Evolutionary conservation across 129 eudicot species (phyloP).

Genomic region (Oenanthe sinensis): DNA sequence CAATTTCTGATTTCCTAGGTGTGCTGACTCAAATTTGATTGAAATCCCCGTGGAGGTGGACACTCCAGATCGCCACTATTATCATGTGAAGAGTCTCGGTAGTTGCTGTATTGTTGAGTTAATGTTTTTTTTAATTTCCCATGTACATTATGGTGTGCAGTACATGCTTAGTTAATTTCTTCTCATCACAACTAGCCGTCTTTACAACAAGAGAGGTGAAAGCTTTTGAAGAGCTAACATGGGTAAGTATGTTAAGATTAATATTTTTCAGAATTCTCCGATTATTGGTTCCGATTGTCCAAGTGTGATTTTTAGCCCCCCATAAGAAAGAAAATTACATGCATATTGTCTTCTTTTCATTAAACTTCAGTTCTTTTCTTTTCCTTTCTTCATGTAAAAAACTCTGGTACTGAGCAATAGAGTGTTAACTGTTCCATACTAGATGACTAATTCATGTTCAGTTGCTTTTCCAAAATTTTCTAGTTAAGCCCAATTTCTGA

Average conservation of each 20-base stretch:
- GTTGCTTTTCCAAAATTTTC: neutral
- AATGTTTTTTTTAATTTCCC: neutral
- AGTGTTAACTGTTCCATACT: neutral
- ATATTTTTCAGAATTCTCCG: neutral
- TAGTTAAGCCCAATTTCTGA: neutral
- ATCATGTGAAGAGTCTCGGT: slow-evolving; percentile 49
- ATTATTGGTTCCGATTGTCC: neutral
- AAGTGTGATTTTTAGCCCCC: too few species aligned
- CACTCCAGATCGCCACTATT: slow-evolving; percentile 85
- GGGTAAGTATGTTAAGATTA: slow-evolving; percentile 50
- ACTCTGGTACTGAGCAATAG: too few species aligned
- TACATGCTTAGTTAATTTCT: neutral
- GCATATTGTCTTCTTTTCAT: too few species aligned
- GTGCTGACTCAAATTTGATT: slow-evolving; percentile 66
- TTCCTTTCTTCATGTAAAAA: too few species aligned
- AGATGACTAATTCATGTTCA: neutral
- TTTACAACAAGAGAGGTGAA: slow-evolving; percentile 82
- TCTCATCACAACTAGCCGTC: slow-evolving; percentile 65
- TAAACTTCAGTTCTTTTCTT: too few species aligned
- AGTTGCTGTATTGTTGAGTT: neutral
- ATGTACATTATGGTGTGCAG: neutral
- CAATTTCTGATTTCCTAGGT: slow-evolving; percentile 28
- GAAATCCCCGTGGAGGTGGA: slow-evolving; percentile 94
- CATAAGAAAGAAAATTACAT: too few species aligned
- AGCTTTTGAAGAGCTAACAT: slow-evolving; percentile 90